Percentiles rank a stretch among this genome's conserved stretches.
Conservation (phyloP, 163 green algal genomes). For the Coccomyxa subellipsoidea region DNA sequence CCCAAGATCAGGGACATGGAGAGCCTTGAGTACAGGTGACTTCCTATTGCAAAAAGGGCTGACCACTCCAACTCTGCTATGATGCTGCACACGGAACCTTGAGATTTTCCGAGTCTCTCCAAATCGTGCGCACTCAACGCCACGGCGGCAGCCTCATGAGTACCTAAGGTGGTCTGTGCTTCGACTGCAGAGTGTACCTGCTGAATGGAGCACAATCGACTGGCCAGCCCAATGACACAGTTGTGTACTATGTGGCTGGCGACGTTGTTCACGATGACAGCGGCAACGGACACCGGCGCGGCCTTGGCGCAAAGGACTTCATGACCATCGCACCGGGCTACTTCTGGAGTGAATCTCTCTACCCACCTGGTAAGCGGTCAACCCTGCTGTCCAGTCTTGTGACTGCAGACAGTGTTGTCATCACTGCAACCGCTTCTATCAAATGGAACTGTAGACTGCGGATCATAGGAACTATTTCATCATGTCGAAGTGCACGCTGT, state of each 20-base stretch:
- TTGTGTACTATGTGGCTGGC: background rate
- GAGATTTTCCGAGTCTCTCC: no score
- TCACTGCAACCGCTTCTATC: no score
- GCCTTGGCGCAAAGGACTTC: background rate
- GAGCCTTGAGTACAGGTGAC: constrained; percentile 1
- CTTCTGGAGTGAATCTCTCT: background rate
- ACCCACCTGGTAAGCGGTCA: background rate
- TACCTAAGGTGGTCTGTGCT: no score
- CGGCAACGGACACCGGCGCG: background rate
- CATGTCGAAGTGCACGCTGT: no score
- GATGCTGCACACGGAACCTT: no score
- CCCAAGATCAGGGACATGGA: constrained; percentile 6
- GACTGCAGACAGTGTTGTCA: no score
- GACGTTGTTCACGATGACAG: background rate
- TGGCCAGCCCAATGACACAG: background rate
- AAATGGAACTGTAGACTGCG: no score
- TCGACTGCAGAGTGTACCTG: background rate
- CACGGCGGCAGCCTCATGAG: no score
- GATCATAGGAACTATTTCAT: no score
- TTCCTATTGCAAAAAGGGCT: background rate
- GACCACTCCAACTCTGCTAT: background rate
- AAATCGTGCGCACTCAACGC: no score
- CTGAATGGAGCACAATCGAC: background rate
- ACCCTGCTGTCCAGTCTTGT: no score
- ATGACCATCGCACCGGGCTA: background rate